Evolutionary conservation across 495 filamentous ascomycete genomes (phyloP).

Genomic region (Aspergillus avenaceus): DNA sequence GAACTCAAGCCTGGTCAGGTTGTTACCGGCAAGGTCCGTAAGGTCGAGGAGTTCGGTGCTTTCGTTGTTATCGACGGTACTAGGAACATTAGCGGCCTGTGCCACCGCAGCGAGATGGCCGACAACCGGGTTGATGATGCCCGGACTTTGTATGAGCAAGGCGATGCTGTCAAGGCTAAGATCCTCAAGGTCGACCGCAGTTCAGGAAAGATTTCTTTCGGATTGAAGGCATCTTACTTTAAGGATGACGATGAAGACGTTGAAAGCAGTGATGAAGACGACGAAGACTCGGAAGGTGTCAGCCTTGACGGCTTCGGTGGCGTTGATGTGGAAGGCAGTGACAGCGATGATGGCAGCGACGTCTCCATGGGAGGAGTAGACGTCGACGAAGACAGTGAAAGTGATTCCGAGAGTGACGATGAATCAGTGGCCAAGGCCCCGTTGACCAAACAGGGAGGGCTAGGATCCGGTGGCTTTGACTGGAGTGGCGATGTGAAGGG

Average conservation of each 20-base stretch:
- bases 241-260: conserved; percentile 59
- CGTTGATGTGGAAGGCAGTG: conserved; percentile 36
- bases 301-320: conserved; percentile 43
- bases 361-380: conserved; percentile 50
- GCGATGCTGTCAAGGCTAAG: conserved; percentile 87
- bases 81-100: conserved; percentile 82
- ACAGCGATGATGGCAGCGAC: conserved; percentile 44
- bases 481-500: conserved; percentile 67
- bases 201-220: conserved; percentile 76
- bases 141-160: conserved; percentile 76
- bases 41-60: conserved; percentile 90
- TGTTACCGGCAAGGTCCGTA: conserved; percentile 83
- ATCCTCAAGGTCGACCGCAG: conserved; percentile 71
- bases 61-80: conserved; percentile 88
- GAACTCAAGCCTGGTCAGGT: conserved; percentile 75
- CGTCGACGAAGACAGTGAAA: conserved; percentile 47
- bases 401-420: conserved; percentile 37
- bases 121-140: conserved; percentile 75
- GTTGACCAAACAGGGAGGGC: conserved; percentile 42
- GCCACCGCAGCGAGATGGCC: conserved; percentile 86
- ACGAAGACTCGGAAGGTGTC: conserved; percentile 42
- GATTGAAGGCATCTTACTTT: conserved; percentile 90
- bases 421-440: conserved; percentile 25
- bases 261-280: conserved; percentile 46
- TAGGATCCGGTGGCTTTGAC: conserved; percentile 80